Base-by-base conservation (phyloP, 129 eudicot genomes). In the Centella asiatica region DNA sequence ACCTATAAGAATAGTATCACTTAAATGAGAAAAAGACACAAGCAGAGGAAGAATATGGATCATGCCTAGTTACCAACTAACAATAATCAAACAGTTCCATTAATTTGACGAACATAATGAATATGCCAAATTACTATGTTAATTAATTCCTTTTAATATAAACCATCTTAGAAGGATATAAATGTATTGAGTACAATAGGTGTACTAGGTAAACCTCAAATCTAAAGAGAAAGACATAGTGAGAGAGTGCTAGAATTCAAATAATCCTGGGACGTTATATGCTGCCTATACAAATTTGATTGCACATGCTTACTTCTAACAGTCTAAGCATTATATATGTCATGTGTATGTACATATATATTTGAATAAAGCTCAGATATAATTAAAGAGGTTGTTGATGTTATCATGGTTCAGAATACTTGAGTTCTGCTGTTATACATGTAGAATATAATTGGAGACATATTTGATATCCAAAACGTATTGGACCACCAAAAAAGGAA, bases 1-100 rank as follows among this genome's bases (percentile, higher is more conserved):
- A 73, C 78, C 78, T 73, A 63, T 25, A 53, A 51, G n/a, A 65
- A 34, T 36, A 65, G 24, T 36, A 65, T 14, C 8, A 17, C 27
- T 25, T 8, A 51, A 34, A 33, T 34, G 11, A 34, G 47, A 27
- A 11, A 32, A 37, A 23, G 15, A 51, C 15, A 28, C 60, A 48
- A 65, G 26, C 44, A 49, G 13, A 47, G 33, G 47, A 60, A 40
- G 12, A 15, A 22, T 19, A 13, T 10, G 5, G 13, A 37, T 4
- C 8, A 13, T 11, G 42, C 42, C 42, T 37, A 37, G 42, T 37
- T 37, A 11, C 15, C 42, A 37, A 9, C 12, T 37, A 37, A 37
- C 11, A 37, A 37, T 2, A 37, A 13, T 11, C 8, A 7, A 56
- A 3, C 34, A 56, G 40, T 28, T 56, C 42, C 26, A 34, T 19